Evolutionary conservation across 257 asterid species (phyloP).

Genomic region (Forsythia viridissima): DNA sequence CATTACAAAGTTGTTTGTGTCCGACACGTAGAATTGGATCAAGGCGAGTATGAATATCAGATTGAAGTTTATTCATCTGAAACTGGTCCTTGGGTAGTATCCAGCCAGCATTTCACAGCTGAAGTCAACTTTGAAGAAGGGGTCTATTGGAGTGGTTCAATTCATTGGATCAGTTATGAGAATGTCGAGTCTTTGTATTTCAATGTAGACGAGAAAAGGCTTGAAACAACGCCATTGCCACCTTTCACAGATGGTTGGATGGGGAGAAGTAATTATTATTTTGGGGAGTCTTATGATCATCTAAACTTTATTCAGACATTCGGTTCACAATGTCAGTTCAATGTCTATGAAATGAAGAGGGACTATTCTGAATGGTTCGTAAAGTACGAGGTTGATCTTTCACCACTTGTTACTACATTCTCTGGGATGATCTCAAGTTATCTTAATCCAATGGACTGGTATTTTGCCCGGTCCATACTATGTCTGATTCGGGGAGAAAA

Average conservation of each 20-base stretch:
- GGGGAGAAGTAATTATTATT: slow-evolving; percentile 12
- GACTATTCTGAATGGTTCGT: slow-evolving; percentile 46
- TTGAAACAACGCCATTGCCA: slow-evolving; percentile 18
- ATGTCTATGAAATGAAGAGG: slow-evolving; percentile 37
- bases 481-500: slow-evolving; percentile 12
- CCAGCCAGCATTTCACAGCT: slow-evolving; percentile 20
- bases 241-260: background rate
- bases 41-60: background rate
- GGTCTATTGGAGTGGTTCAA: slow-evolving; percentile 30
- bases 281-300: slow-evolving; percentile 40
- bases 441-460: background rate
- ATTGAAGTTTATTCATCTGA: slow-evolving; percentile 42
- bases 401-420: slow-evolving; percentile 18
- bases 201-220: slow-evolving; percentile 19
- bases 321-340: background rate
- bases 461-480: slow-evolving; percentile 3
- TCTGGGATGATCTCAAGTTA: slow-evolving; percentile 15
- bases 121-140: slow-evolving; percentile 9
- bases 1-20: slow-evolving; percentile 36
- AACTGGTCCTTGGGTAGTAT: slow-evolving; percentile 32
- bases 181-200: slow-evolving; percentile 15
- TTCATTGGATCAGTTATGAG: slow-evolving; percentile 22
- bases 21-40: background rate
- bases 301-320: slow-evolving; percentile 25
- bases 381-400: slow-evolving; percentile 37